A percentile compares a stretch with the other conserved stretches of the same genome.
phyloP scores from a whole-genome alignment of 2,329 filamentous ascomycete genomes.

The Chaetoscypha palmicola region DNA sequence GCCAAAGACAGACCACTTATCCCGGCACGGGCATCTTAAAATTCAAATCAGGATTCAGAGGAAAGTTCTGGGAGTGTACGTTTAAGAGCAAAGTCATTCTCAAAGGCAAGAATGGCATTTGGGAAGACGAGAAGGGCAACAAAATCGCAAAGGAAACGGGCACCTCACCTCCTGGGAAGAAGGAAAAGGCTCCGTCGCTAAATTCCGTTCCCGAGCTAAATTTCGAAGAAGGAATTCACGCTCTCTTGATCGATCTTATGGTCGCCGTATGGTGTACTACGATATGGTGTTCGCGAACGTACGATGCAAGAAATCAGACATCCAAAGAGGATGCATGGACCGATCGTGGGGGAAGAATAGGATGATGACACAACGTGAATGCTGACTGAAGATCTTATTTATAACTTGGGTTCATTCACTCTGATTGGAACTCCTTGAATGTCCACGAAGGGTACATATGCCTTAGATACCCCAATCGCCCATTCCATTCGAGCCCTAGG shows the following conservation, averaged over 20 bases:
- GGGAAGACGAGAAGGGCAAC: slow-evolving; percentile 10
- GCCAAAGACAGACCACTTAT: slow-evolving; percentile 11
- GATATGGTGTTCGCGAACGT: slow-evolving; percentile 9
- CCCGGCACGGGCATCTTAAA: slow-evolving; percentile 5
- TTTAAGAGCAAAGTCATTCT: slow-evolving; percentile 9
- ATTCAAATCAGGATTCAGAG: slow-evolving; percentile 5
- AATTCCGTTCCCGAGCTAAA: slow-evolving; percentile 2
- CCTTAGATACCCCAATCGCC: too few species aligned
- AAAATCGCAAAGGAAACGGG: slow-evolving; percentile 7
- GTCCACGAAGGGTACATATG: too few species aligned
- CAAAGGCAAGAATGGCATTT: slow-evolving; percentile 5
- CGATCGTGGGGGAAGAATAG: not conserved
- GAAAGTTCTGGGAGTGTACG: slow-evolving; percentile 12
- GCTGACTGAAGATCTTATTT: too few species aligned
- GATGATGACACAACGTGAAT: too few species aligned
- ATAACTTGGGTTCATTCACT: too few species aligned
- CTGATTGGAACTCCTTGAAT: too few species aligned
- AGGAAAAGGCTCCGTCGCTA: slow-evolving; percentile 5
- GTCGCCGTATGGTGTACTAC: slow-evolving; percentile 16
- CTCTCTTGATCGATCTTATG: slow-evolving; percentile 7
- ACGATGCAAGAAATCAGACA: slow-evolving; percentile 1
- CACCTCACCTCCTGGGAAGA: slow-evolving; percentile 3
- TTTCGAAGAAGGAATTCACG: slow-evolving; percentile 8
- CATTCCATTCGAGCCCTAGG: too few species aligned
- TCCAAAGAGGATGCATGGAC: not conserved